Percentiles rank a stretch among this genome's conserved stretches.
phyloP scores from a whole-genome alignment of 768 basidiomycete genomes.

The Hericium rajendrae region DNA sequence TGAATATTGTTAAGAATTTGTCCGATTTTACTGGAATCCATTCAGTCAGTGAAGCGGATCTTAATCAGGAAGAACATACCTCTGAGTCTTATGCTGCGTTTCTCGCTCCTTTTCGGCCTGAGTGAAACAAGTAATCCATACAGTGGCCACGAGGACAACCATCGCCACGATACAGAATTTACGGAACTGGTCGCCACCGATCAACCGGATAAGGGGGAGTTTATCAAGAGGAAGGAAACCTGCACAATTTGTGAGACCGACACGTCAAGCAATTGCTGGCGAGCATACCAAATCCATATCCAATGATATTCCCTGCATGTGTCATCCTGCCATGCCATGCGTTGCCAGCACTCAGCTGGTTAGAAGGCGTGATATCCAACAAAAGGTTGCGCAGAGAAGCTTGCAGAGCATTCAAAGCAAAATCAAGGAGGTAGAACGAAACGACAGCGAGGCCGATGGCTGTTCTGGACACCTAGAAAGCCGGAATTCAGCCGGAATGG shows the following conservation, averaged over 20 bases:
- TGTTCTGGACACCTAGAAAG: constrained; percentile 45
- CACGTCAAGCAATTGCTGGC: neutral
- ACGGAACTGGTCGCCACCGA: constrained; percentile 91
- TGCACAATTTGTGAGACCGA: constrained; percentile 17
- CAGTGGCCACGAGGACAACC: constrained; percentile 65
- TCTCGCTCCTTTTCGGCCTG: constrained; percentile 73
- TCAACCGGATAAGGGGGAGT: constrained; percentile 63
- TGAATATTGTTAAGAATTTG: constrained; percentile 77
- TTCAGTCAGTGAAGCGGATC: constrained; percentile 4
- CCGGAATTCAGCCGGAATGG: neutral
- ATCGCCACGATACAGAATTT: constrained; percentile 90
- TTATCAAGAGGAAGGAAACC: constrained; percentile 85
- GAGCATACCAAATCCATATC: constrained; percentile 76
- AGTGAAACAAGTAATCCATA: constrained; percentile 80
- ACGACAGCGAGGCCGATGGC: constrained; percentile 82
- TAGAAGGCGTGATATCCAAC: constrained; percentile 80
- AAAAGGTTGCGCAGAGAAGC: constrained; percentile 90
- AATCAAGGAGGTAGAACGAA: constrained; percentile 91
- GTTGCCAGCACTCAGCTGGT: constrained; percentile 88
- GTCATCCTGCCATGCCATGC: constrained; percentile 98
- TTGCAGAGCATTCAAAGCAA: constrained; percentile 93
- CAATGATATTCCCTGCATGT: constrained; percentile 94
- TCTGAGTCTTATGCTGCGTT: constrained; percentile 28
- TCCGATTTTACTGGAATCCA: constrained; percentile 38
- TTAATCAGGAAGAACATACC: constrained; percentile 5